These are phyloP conservation scores for Ganoderma multipileum DNA, from an alignment of 1,284 basidiomycete genomes.

Conservation along the genomic window DNA sequence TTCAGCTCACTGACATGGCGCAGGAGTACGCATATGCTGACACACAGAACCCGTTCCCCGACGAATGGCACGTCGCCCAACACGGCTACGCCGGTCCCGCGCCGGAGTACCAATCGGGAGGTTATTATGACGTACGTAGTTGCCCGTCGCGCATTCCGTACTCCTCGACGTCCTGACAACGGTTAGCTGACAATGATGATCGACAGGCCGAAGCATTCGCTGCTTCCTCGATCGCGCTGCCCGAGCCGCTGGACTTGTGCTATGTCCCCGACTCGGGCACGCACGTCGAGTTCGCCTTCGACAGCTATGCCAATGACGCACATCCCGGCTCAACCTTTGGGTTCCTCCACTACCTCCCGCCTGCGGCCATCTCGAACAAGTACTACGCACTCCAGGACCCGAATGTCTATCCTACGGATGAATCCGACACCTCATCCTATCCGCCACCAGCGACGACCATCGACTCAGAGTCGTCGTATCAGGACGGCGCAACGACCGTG, in stretches of 20 bases:
- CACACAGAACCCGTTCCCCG: not conserved
- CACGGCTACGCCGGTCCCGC: not conserved
- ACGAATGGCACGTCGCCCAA: not conserved
- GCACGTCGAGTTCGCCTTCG: not conserved
- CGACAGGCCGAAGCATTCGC: not conserved
- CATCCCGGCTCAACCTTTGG: not conserved
- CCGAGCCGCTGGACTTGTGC: too few relatives aligned
- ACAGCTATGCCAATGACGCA: not conserved
- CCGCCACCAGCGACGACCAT: too few relatives aligned
- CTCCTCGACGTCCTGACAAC: not conserved
- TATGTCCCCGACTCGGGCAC: not conserved
- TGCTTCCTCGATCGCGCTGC: not conserved
- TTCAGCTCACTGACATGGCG: not conserved
- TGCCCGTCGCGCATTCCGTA: not conserved
- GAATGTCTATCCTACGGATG: conserved; percentile 15
- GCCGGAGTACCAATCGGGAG: not conserved
- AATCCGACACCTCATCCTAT: not conserved
- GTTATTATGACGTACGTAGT: conserved; percentile 1
- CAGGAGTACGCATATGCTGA: not conserved
- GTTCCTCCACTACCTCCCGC: conserved; percentile 27
- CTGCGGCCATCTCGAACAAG: conserved; percentile 24
- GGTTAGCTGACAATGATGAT: not conserved
- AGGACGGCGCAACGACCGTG: not conserved
- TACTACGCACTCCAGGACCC: conserved; percentile 30
- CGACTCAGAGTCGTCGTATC: not conserved